phyloP scores from a whole-genome alignment of 129 eudicot genomes.

The Mikania micrantha region DNA sequence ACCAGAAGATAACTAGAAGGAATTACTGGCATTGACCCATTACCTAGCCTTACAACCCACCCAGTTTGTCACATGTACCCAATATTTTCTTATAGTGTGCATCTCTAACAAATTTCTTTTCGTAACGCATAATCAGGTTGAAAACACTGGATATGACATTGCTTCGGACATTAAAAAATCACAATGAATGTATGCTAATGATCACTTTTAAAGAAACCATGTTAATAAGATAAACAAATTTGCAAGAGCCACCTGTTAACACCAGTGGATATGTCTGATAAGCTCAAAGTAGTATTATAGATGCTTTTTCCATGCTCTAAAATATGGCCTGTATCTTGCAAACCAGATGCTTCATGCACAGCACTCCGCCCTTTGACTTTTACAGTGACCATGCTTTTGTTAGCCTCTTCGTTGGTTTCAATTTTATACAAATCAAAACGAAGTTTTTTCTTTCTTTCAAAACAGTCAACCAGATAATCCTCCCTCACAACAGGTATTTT shows the following conservation, averaged over 20 bases:
- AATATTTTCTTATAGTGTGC: not conserved
- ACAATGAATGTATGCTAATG: not conserved
- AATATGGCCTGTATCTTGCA: constrained; percentile 95
- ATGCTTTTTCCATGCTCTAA: constrained; percentile 79
- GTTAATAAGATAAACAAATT: not conserved
- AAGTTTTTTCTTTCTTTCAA: constrained; percentile 68
- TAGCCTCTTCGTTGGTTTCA: constrained; percentile 51
- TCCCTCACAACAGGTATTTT: constrained; percentile 82
- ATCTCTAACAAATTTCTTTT: not conserved
- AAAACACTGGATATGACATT: not conserved
- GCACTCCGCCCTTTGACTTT: constrained; percentile 97
- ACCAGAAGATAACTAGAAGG: not conserved
- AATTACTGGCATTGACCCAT: not conserved
- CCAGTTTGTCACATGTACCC: not conserved
- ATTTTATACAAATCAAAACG: constrained; percentile 75
- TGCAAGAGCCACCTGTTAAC: constrained; percentile 58
- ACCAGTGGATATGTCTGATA: constrained; percentile 89
- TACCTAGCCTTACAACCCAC: not conserved
- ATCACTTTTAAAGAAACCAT: not conserved
- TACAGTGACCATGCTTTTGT: constrained; percentile 54
- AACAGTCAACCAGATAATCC: constrained; percentile 73
- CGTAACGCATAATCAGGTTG: not conserved
- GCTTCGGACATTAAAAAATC: not conserved
- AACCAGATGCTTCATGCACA: constrained; percentile 86
- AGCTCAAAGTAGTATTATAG: constrained; percentile 79